Evolutionary conservation across 306 rosid species (phyloP).

Genomic region (Prunus armeniaca): DNA sequence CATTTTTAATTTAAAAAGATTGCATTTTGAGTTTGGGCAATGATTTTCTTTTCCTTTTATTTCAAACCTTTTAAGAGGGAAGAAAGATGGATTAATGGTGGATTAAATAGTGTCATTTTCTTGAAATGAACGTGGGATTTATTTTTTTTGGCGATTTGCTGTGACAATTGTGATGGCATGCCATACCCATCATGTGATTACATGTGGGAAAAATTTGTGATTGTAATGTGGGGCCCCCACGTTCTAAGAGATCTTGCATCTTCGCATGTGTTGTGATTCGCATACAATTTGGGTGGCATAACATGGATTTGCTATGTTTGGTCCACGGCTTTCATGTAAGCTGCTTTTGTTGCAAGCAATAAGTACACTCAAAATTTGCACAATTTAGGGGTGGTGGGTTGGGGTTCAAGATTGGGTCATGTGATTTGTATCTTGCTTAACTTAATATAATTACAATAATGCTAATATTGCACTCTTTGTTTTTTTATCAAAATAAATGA

Average conservation of each 20-base stretch:
- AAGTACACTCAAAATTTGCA: neutral
- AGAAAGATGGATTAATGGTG: neutral
- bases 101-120: constrained; percentile 4
- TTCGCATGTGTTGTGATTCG: constrained; percentile 75
- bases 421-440: constrained; percentile 28
- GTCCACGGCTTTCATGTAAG: constrained; percentile 42
- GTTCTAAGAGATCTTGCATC: constrained; percentile 25
- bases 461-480: neutral
- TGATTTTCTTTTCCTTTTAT: constrained; percentile 15
- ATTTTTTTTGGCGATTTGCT: constrained; percentile 17
- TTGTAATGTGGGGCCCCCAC: constrained; percentile 38
- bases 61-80: constrained; percentile 28
- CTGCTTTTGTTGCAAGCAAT: constrained; percentile 39
- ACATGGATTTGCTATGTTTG: constrained; percentile 70
- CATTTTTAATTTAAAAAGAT: constrained; percentile 3
- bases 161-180: constrained; percentile 50
- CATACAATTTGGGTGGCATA: constrained; percentile 42
- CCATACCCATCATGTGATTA: constrained; percentile 71
- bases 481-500: neutral
- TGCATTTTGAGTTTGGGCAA: constrained; percentile 28
- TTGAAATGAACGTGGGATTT: constrained; percentile 16
- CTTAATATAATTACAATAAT: neutral
- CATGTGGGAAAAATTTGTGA: constrained; percentile 55
- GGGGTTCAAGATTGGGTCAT: constrained; percentile 32
- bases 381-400: constrained; percentile 22